Evolutionary conservation across 1,284 basidiomycete genomes (phyloP).

Genomic region (Cutaneotrichosporon sp.): DNA sequence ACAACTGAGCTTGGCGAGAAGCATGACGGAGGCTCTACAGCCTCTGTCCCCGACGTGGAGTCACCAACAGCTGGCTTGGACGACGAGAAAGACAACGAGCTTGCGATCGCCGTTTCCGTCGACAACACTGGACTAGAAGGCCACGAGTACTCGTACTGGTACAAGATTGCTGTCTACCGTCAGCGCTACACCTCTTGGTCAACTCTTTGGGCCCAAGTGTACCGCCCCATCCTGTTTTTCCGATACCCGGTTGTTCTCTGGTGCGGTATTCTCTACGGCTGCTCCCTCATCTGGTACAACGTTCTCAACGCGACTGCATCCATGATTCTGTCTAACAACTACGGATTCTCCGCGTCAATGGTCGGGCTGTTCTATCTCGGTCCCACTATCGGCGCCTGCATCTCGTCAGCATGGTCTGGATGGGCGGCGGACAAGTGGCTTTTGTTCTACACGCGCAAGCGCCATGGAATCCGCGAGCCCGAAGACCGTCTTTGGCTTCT

Average conservation of each 20-base stretch:
- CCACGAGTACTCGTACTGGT: constrained; percentile 3
- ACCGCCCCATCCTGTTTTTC: constrained; percentile 19
- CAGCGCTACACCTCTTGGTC: constrained; percentile 7
- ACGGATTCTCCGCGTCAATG: constrained; percentile 17
- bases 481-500: constrained; percentile 30
- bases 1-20: constrained; percentile 16
- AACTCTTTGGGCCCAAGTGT: constrained; percentile 13
- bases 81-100: background rate
- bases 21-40: background rate
- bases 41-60: background rate
- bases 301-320: constrained; percentile 24
- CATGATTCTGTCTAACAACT: constrained; percentile 12
- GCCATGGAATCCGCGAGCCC: constrained; percentile 29
- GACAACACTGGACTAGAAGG: constrained; percentile 3
- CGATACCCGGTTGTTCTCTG: constrained; percentile 23
- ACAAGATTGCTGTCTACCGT: constrained; percentile 12
- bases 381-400: constrained; percentile 21
- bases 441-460: constrained; percentile 17
- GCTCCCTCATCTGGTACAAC: constrained; percentile 24
- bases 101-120: background rate
- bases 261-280: constrained; percentile 23
- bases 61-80: background rate
- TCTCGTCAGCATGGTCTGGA: constrained; percentile 15
- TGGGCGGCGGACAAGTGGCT: constrained; percentile 20
- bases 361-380: constrained; percentile 28